Evolutionary conservation across 2,329 filamentous ascomycete species (phyloP), one percentile per base, ranked within the genome.

Genomic region (Falciphora oryzae): DNA sequence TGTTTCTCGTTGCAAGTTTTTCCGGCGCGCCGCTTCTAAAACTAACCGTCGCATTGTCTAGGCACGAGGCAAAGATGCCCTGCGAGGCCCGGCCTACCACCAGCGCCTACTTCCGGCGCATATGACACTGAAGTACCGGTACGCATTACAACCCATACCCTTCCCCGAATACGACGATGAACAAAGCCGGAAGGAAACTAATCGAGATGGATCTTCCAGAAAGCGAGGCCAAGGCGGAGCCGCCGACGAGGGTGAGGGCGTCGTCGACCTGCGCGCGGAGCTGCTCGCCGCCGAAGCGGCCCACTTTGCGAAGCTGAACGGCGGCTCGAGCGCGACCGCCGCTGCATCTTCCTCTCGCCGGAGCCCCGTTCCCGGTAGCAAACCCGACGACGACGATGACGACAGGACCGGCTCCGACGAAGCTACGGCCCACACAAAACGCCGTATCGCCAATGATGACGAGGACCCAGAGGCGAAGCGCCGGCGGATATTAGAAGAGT

Each of bases 81-180:
- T 93, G 66, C 90, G 93, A 72, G 95, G 95, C 61, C 91, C 92
- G 62, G 94, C 93, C 71, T 98, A 97, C 81, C 95, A 99, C 75
- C 94, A 98, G 78, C 90, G 95, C 71, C 89, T 98, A 22, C 88
- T 97, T 18, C 94, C 95, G 44, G 95, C 95, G 38, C 90, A 99
- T 77, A 98, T 92, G 16, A 89, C 92, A 68, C 88, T 99, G 74
- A 99, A 99, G 80, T 90, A 89, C 74, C 87, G 92, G 81, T 88
- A 85, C 60, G 81, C 65, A 8, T 28, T 25, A 18, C 13, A 8
- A 16, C 53, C 38, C 18, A 11, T 7, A 53, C 16, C 10, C 29
- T 29, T 11, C n/a, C n/a, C 16, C 18, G 18, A 4, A 11, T 4
- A 11, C 8, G 18, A 53, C 8, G n/a, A 10, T 53, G 6, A 8